phyloP scores from a whole-genome alignment of 208 protist genomes.

The Trypanosoma grayi region DNA sequence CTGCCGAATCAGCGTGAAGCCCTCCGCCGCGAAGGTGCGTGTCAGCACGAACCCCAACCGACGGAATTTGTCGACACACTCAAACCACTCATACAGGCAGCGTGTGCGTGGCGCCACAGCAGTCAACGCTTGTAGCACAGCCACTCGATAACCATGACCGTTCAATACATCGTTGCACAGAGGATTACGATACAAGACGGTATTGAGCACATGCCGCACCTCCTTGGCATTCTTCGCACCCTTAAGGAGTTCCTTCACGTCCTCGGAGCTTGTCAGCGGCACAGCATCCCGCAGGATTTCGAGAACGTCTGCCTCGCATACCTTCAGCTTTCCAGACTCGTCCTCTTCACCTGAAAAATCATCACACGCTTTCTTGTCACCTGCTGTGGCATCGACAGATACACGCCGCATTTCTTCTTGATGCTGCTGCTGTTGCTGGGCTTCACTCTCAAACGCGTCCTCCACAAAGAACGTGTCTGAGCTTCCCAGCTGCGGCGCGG shows the following conservation, averaged over 20 bases:
- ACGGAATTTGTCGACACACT: slow-evolving; percentile 64
- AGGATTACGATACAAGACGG: slow-evolving; percentile 65
- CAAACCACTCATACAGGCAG: slow-evolving; percentile 78
- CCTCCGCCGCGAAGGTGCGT: slow-evolving; percentile 80
- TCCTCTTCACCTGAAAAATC: background rate
- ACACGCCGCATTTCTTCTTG: background rate
- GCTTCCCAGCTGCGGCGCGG: background rate
- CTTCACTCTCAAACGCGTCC: slow-evolving; percentile 17
- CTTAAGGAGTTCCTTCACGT: slow-evolving; percentile 59
- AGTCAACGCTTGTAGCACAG: slow-evolving; percentile 68
- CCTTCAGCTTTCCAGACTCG: slow-evolving; percentile 7
- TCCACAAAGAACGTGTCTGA: slow-evolving; percentile 2
- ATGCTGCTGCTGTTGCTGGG: background rate
- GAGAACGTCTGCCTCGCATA: slow-evolving; percentile 32
- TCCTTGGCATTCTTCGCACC: slow-evolving; percentile 66
- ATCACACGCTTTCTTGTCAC: background rate
- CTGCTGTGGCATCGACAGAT: background rate
- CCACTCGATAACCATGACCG: slow-evolving; percentile 81
- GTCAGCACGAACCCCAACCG: slow-evolving; percentile 76
- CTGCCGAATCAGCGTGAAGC: slow-evolving; percentile 67
- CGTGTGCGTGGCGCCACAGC: slow-evolving; percentile 43
- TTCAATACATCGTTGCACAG: slow-evolving; percentile 80
- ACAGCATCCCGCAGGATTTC: slow-evolving; percentile 44
- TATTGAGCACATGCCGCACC: slow-evolving; percentile 70
- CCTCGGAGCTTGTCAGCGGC: slow-evolving; percentile 41